phyloP scores from a whole-genome alignment of 139 green algal species.

The Coccomyxa sp. region DNA sequence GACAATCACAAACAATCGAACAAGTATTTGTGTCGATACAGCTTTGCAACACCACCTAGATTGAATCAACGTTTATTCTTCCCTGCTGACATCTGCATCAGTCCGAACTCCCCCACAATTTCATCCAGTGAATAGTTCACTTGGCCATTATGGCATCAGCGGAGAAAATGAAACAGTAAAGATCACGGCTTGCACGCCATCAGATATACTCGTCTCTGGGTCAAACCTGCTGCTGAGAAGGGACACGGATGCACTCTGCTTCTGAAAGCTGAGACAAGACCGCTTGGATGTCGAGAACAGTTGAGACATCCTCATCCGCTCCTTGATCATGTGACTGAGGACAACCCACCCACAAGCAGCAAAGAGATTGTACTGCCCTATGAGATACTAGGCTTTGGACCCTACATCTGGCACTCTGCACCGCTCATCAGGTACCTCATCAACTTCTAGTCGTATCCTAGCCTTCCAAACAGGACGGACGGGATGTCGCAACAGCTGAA shows the following conservation, averaged over 20 bases:
- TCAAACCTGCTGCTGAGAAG: background rate
- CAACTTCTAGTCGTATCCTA: background rate
- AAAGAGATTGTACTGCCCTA: background rate
- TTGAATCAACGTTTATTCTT: background rate
- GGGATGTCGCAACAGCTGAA: background rate
- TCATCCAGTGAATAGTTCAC: background rate
- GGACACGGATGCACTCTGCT: background rate
- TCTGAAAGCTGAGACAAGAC: background rate
- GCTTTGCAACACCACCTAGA: background rate
- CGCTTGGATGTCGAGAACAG: background rate
- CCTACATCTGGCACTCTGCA: no score
- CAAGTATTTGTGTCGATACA: no score
- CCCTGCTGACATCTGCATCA: background rate
- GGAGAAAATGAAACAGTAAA: no score
- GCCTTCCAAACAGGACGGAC: background rate
- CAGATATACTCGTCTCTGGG: background rate
- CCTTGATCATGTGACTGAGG: background rate
- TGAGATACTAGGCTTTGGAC: no score
- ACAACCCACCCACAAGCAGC: background rate
- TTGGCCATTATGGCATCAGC: background rate
- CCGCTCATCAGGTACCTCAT: background rate
- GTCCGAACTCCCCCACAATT: background rate
- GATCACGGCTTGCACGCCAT: background rate
- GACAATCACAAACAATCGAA: no score
- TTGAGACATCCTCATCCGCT: background rate